Evolutionary conservation across 305 asterid species (phyloP), one percentile per base, ranked within the genome.

Genomic region (Fraxinus angustifolia): DNA sequence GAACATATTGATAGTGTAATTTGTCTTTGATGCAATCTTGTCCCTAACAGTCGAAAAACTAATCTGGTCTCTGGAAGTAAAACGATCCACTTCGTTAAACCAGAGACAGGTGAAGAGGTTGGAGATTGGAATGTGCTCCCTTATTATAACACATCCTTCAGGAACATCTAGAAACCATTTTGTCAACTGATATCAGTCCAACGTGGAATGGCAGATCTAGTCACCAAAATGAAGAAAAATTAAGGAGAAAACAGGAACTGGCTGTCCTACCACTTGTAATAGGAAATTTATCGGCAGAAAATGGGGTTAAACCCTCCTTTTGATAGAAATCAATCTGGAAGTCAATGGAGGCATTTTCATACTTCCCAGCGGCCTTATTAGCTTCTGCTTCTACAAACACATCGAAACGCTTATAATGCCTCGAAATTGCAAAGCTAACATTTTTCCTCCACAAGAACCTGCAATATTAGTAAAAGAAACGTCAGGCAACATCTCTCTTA

Each of bases 1-100:
- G 88, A 94, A 93, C 98, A 94, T 94, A 60, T 91, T 87, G 77
- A 89, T 72, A 14, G 91, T 91, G 94, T 94, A 94, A 84, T 93
- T 93, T 38, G 98, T 92, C 85, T 88, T 91, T 10, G 92, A 84
- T 79, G 80, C 28, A 84, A 94, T 84, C 88, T 93, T 94, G 83
- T 94, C 98, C 86, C 98, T 89, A n/a, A 91, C 97, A 1, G 92
- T 93, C 70, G 97, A 91, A 80, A 94, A 94, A 82, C 98, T 92
- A 78, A 92, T 88, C 87, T 94, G 98, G 84, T 94, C 98, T 88
- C 97, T 89, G 82, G 98, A 92, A 8, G 97, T 94, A 75, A 94
- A 94, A 14, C 97, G 98, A 77, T 94, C 96, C 12, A 93, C 97
- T 86, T 93, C 97, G 65, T 91, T 94, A 82, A 92, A 94, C 98